Base-by-base conservation (phyloP, 768 basidiomycete genomes). In the Lentinula boryana region DNA sequence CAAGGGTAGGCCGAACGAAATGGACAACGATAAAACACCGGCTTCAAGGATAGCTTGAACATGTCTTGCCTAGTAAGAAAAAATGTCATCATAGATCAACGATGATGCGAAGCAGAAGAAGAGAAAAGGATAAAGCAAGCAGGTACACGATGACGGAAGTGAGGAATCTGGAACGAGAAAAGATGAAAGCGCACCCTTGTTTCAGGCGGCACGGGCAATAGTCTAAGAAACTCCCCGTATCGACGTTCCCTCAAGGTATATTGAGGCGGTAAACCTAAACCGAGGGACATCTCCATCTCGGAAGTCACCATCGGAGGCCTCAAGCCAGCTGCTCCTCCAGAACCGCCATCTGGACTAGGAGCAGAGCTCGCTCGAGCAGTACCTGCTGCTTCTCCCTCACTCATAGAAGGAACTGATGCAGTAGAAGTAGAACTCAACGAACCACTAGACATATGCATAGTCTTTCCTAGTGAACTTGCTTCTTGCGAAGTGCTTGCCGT, bases 181-280 rank as follows among this genome's bases (percentile, higher is more conserved):
- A 56, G 55, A 56, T 56, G 23, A 56, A 43, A 56, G 55, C 55
- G 55, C 55, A 56, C 55, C 55, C 55, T 56, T 21, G 55, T 56
- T 23, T 56, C 55, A 56, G 55, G 55, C 40, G 55, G 55, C 55
- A 56, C 55, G 15, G 55, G 55, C 55, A 56, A n/a, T 16, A 56
- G 18, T 56, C 55, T 56, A 18, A 27, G 43, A 33, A 56, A 56
- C 40, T 56, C 55, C 55, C 55, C 55, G 27, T 56, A 56, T 43
- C 40, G 38, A 21, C 55, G 55, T 40, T 56, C 55, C 16, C 55
- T 36, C 38, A 23, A 56, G 8, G 40, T 15, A 44, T 56, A 56
- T 7, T 41, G 55, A 21, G 55, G 55, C 55, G 55, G 55, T 27
- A 56, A 13, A 35, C 40, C 40, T 43, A 40, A 21, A 16, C 38